Base-by-base conservation (phyloP, 2,329 filamentous ascomycete genomes). In the Xenosphaeropsis pyriputrescens region DNA sequence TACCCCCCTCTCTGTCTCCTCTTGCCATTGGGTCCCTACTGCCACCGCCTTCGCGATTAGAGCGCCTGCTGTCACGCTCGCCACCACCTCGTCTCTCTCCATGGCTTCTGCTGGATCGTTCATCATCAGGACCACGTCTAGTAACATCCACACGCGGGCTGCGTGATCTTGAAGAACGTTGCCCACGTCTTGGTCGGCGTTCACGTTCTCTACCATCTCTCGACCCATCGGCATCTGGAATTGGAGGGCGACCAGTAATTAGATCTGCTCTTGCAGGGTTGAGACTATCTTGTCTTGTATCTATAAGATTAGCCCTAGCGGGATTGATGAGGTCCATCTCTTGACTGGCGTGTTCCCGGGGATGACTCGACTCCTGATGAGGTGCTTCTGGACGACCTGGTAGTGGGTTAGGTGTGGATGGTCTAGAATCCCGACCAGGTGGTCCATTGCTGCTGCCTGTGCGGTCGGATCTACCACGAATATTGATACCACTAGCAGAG, bases 341-440 rank as follows among this genome's bases (percentile, higher is more conserved):
- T 40, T 43, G n/a, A 30, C 17, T 32, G 37, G 29, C 18, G 36
- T 9, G 18, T 18, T 32, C 29, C 12, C 36, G 13, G 15, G 26
- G 15, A 15, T 22, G 19, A 29, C 7, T 9, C 8, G 22, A 26
- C 22, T 37, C 35, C 16, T 35, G 35, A 29, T 18, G 13, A 15
- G 19, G 29, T 26, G 36, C n/a, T 2, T 45, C 44, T n/a, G 43
- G 38, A 37, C 43, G 45, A 22, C 41, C 44, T 12, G 43, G 22
- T 26, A 14, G 56, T 60, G 34, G 59, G 59, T 35, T 0, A 68
- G 67, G 3, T 68, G 68, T 13, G 63, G 58, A 6, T 14, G 65
- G 67, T 16, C 70, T 69, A 1, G 67, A 67, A 2, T 74, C 57
- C 4, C 74, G 64, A 44, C 62, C 15, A 70, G 66, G 47, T 70